A percentile compares a stretch with the other conserved stretches of the same genome.
These are phyloP conservation scores for Kluyveromyces wickerhamii DNA, from an alignment of 805 yeast genomes.

Conservation along the genomic window DNA sequence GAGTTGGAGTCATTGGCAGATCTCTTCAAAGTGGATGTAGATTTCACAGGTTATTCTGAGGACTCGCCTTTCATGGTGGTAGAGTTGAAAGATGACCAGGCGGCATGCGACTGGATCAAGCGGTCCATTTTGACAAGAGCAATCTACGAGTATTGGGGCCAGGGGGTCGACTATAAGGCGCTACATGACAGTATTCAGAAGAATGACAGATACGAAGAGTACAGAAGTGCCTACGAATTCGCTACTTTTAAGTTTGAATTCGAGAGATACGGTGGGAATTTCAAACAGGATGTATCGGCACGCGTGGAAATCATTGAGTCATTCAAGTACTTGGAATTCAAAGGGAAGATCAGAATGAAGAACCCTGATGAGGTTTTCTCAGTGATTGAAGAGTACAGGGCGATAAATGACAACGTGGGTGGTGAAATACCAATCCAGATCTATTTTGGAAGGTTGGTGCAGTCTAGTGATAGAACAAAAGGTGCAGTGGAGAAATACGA, in stretches of 20 bases:
- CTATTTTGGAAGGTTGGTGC: conserved; percentile 73
- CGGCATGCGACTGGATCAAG: conserved; percentile 54
- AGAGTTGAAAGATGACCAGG: conserved; percentile 53
- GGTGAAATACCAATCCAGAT: conserved; percentile 44
- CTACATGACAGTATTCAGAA: conserved; percentile 43
- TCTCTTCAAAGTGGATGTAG: conserved; percentile 46
- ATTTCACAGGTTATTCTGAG: conserved; percentile 50
- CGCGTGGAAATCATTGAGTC: conserved; percentile 61
- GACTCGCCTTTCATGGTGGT: conserved; percentile 66
- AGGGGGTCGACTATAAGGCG: conserved; percentile 46
- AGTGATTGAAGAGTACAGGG: conserved; percentile 65
- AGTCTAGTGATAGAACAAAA: conserved; percentile 50
- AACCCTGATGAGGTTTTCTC: conserved; percentile 64
- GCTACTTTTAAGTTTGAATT: conserved; percentile 74
- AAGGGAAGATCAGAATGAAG: conserved; percentile 74
- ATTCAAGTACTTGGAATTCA: conserved; percentile 59
- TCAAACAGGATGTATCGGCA: conserved; percentile 29
- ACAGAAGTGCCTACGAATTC: conserved; percentile 30
- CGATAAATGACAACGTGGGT: conserved; percentile 35
- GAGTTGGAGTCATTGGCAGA: conserved; percentile 83
- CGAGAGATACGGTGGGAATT: conserved; percentile 66
- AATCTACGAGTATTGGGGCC: conserved; percentile 77
- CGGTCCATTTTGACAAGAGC: conserved; percentile 67
- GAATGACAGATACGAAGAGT: conserved; percentile 18
- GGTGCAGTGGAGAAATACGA: conserved; percentile 72